Base-by-base conservation (phyloP, 345 rosid species). In the Rubroshorea leprosula region DNA sequence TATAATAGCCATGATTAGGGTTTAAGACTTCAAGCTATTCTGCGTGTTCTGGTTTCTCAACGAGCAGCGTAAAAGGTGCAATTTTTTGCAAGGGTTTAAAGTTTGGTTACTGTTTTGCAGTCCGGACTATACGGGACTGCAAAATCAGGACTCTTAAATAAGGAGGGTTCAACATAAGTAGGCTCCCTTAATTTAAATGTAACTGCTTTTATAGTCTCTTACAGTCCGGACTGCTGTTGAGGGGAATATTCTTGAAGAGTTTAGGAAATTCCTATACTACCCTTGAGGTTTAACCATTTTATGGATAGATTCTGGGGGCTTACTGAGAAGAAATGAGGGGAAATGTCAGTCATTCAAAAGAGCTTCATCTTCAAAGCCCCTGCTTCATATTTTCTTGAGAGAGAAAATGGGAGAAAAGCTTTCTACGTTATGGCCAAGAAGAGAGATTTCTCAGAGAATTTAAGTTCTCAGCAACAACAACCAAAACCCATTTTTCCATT, bases 1-100 rank as follows among this genome's bases (percentile, higher is more conserved):
- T 11, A 73, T 49, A 17, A 70, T 72, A 61, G 84, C 90, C 97
- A 87, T 84, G 55, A 57, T 61, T 54, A 66, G 66, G 66, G 71
- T 59, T 73, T 68, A 64, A 5, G 55, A 60, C 54, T 66, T 65
- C 48, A 2, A 13, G 41, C 41, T 2, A 27, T 27, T n/a, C n/a
- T n/a, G n/a, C n/a, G n/a, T n/a, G n/a, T n/a, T 61, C 57, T 35
- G 53, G 6, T 17, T 49, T 45, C 46, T 25, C 24, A 8, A 0
- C 15, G 25, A 27, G 23, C 5, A 51, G 13, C 27, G 50, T 20
- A 25, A 15, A 17, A 19, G 23, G 19, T 9, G 23, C 2, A 17
- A 51, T 24, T 23, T 3, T 5, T 1, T 49, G 19, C 51, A 7
- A 43, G 39, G 59, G 63, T 22, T 60, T n/a, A n/a, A n/a, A n/a